A percentile compares a stretch with the other conserved stretches of the same genome.
Conservation (phyloP, 768 basidiomycete genomes). For the Psilocybe cyanescens region DNA sequence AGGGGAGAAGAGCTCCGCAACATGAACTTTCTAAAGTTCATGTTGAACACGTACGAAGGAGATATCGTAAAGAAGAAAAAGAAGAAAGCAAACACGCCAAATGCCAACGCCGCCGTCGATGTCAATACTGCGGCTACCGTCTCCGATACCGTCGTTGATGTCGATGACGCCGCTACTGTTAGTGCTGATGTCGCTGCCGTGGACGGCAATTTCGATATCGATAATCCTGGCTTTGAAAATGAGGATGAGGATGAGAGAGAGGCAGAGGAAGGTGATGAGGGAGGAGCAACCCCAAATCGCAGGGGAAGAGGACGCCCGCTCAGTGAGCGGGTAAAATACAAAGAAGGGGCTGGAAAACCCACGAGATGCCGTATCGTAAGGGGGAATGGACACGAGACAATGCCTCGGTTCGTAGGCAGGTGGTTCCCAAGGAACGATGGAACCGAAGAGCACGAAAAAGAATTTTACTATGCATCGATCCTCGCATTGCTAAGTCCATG, state of each 20-base stretch:
- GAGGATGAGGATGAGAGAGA: neutral
- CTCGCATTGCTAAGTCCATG: slow-evolving; percentile 39
- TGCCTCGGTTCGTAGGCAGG: slow-evolving; percentile 35
- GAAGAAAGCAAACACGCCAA: too few species aligned
- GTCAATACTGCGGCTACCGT: too few species aligned
- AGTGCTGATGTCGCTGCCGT: too few species aligned
- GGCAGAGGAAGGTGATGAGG: neutral
- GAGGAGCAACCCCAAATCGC: neutral
- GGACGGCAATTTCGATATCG: too few species aligned
- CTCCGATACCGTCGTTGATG: too few species aligned
- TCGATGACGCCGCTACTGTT: too few species aligned
- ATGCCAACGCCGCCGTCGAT: too few species aligned
- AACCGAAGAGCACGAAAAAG: neutral
- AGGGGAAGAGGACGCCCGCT: slow-evolving; percentile 16
- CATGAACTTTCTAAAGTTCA: slow-evolving; percentile 21
- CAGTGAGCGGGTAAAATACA: slow-evolving; percentile 10
- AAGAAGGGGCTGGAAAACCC: neutral
- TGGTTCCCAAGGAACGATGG: slow-evolving; percentile 31
- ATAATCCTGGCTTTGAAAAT: too few species aligned
- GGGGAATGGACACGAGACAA: slow-evolving; percentile 30
- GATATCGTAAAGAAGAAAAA: neutral
- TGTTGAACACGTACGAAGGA: slow-evolving; percentile 25
- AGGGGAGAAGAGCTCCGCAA: slow-evolving; percentile 23
- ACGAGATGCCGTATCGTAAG: slow-evolving; percentile 23
- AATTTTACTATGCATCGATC: slow-evolving; percentile 34